Evolutionary conservation across 2,329 filamentous ascomycete genomes (phyloP).

Genomic region (Eutypella sp.): DNA sequence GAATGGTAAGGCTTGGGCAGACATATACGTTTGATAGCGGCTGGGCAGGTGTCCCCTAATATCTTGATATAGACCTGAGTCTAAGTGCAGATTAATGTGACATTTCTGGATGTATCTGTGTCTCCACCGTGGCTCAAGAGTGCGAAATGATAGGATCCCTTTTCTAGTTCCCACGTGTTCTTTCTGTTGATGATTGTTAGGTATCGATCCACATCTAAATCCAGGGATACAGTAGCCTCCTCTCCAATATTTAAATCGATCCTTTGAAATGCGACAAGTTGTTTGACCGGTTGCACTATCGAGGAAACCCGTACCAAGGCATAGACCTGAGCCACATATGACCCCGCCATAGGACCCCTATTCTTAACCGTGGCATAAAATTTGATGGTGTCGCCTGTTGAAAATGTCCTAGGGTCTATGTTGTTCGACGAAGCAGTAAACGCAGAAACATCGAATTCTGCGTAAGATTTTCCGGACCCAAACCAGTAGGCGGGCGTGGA

Average conservation of each 20-base stretch:
- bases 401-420: conserved; percentile 10
- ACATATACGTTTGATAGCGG: not conserved
- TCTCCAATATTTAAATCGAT: conserved; percentile 32
- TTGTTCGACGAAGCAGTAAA: conserved; percentile 19
- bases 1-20: not conserved
- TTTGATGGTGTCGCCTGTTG: conserved; percentile 23
- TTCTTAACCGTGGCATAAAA: conserved; percentile 33
- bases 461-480: conserved; percentile 31
- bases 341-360: conserved; percentile 27
- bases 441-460: conserved; percentile 21
- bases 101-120: conserved; percentile 29
- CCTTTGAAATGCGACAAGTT: conserved; percentile 37
- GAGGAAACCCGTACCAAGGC: conserved; percentile 33
- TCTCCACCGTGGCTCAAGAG: conserved; percentile 36
- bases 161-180: conserved; percentile 40
- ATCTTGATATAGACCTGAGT: not conserved
- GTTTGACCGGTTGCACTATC: conserved; percentile 36
- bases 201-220: conserved; percentile 37
- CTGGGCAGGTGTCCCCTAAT: not conserved
- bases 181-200: conserved; percentile 35
- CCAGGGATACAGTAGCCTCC: conserved; percentile 24
- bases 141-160: conserved; percentile 36
- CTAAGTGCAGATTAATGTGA: conserved; percentile 33
- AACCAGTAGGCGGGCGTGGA: conserved; percentile 28
- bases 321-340: conserved; percentile 38